Base-by-base conservation (phyloP, 139 green algal species). In the Mychonastes homosphaera region DNA sequence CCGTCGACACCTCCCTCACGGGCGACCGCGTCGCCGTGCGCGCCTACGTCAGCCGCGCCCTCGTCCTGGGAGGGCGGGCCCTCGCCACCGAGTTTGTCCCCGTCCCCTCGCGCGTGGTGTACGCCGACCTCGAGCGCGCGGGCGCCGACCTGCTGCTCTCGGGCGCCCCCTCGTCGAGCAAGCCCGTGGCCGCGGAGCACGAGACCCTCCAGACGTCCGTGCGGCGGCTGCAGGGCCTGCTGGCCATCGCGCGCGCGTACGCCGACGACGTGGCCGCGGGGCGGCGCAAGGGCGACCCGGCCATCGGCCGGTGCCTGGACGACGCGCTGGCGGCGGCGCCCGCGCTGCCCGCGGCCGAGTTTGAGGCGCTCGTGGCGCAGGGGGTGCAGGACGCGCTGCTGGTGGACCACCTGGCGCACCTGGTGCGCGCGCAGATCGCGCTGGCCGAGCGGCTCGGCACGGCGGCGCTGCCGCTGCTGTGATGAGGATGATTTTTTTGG, bases 71-170 rank as follows among this genome's bases (percentile, higher is more conserved):
- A 16, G 69, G 78, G 46, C 71, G 79, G 52, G 13, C 58, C 38
- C 56, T 97, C 49, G 88, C 82, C 10, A 84, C 74, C 12, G 87
- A 96, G 69, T 97, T 97, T 70, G 72, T 89, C 36, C 79, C 95
- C 66, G 62, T 95, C 28, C 70, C 79, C 8, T 87, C 82, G 59
- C 74, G 92, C 30, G 75, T 93, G 43, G 58, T 77, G 12, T 81
- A 82, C 23, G 63, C 55, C 1, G 84, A 96, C 36, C 65, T 81
- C 5, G 89, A 96, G 78, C 71, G 75, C 4, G 60, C 90, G 16
- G 85, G 78, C 77, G 79, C 76, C 13, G 69, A 84, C 19, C 68
- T 85, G 38, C 63, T 91, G 56, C 48, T 76, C 29, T 70, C 69
- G 15, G 52, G 63, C 45, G 30, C 71, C 41, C 36, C 58, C 82